A percentile compares a stretch with the other conserved stretches of the same genome.
Conservation (phyloP, 192 early-diverging fungal species). For the Obelidium mucronatum region DNA sequence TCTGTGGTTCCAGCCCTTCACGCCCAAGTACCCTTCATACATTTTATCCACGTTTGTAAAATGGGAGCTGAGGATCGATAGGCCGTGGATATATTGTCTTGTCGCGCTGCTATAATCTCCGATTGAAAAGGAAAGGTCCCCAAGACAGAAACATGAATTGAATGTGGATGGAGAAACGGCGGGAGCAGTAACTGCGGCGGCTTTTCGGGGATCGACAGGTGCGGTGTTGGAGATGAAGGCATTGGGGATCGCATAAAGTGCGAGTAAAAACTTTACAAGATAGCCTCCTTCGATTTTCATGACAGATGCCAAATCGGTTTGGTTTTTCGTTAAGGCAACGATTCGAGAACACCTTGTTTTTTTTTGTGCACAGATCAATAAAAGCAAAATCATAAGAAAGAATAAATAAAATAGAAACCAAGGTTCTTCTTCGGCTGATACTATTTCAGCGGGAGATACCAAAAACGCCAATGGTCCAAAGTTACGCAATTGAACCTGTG, state of each 20-base stretch:
- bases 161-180: background rate
- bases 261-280: constrained; percentile 15
- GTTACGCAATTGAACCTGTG: constrained; percentile 17
- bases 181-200: background rate
- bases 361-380: background rate
- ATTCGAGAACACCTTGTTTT: background rate
- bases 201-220: too few species aligned
- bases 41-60: background rate
- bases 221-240: too few species aligned
- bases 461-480: constrained; percentile 17
- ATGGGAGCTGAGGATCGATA: background rate
- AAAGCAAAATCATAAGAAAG: background rate
- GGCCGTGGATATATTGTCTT: constrained; percentile 7
- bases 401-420: background rate
- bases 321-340: background rate
- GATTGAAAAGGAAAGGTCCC: constrained; percentile 8
- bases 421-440: background rate
- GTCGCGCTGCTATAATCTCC: constrained; percentile 3
- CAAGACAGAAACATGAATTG: constrained; percentile 8
- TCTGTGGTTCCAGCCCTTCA: background rate
- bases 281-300: constrained; percentile 11
- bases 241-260: background rate
- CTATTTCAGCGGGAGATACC: constrained; percentile 5
- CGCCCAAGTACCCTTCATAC: background rate
- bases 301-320: constrained; percentile 6